These are phyloP conservation scores for Clathrus columnatus DNA, from an alignment of 768 basidiomycete genomes.

Conservation along the genomic window DNA sequence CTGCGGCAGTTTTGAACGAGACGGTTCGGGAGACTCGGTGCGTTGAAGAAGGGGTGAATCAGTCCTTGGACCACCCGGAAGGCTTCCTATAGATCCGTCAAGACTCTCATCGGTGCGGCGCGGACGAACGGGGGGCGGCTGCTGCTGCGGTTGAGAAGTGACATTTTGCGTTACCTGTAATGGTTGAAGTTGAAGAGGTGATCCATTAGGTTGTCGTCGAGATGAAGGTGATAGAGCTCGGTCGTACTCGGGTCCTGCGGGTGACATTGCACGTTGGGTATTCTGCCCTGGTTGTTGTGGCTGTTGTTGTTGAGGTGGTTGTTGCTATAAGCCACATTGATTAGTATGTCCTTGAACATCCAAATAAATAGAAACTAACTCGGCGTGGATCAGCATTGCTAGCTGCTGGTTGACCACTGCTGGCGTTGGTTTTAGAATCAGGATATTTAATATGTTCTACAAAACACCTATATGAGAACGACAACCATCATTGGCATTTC, in stretches of 20 bases:
- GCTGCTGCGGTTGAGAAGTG: conserved; percentile 18
- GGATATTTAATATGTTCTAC: conserved; percentile 93
- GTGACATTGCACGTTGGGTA: conserved; percentile 15
- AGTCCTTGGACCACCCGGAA: conserved; percentile 4
- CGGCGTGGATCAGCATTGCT: background rate
- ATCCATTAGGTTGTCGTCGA: conserved; percentile 17
- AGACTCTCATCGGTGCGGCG: conserved; percentile 42
- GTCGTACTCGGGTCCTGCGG: conserved; percentile 21
- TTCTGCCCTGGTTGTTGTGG: conserved; percentile 18
- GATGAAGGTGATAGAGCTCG: conserved; percentile 61
- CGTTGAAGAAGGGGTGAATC: conserved; percentile 7
- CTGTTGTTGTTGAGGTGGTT: conserved; percentile 23
- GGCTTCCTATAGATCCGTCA: conserved; percentile 4
- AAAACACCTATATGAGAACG: background rate
- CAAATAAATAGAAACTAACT: background rate
- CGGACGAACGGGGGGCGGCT: conserved; percentile 30
- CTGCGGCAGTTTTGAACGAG: background rate
- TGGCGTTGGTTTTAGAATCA: conserved; percentile 35
- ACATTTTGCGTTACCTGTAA: background rate
- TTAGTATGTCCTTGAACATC: background rate
- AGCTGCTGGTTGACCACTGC: background rate
- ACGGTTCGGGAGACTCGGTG: background rate
- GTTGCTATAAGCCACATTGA: conserved; percentile 12
- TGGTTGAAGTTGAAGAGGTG: conserved; percentile 38
- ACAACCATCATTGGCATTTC: conserved; percentile 1